Base-by-base conservation (phyloP, 208 protist genomes). In the Eutreptiella sp. region DNA sequence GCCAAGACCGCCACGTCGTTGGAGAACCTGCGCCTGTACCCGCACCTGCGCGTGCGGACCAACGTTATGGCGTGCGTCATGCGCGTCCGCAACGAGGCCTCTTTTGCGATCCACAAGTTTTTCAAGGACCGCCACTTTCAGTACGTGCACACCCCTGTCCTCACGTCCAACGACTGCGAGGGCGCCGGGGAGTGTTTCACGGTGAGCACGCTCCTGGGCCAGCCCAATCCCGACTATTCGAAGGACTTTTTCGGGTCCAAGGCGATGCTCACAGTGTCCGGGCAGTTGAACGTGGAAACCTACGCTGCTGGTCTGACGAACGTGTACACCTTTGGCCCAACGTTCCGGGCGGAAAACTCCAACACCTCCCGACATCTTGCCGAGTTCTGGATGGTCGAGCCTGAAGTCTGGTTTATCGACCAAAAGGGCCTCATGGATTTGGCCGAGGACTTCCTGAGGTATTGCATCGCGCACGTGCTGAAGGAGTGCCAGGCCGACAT, bases 231-330 rank as follows among this genome's bases (percentile, higher is more conserved):
- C 97, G 93, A 5, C 75, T 99, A 4, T 99, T 99, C 70, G 89
- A 94, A 59, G 9, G 70, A 97, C 59, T 99, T 97, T 77, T 99
- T 94, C 68, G 94, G 91, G 39, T 80, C 97, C 73, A 85, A 79
- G 39, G 95, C 96, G 2, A 99, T 96, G 69, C 73, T 99, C 14
- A 99, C 97, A 28, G 95, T 98, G 76, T 97, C 93, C 2, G 97
- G 89, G 23, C 97, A 99, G 83, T 85, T 99, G 1, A 99, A 99
- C 73, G 77, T 99, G 9, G 96, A 99, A 72, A 97, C 95, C 4
- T 76, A 80, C 45, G 86, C 93, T 29, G 75, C 94, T 41, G 81
- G 93, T 3, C 11, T 98, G 19, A 96, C 94, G 53, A 88, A 97
- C 67, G 84, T 92, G 19, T 99, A 93, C 74, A 97, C 92, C 68